phyloP scores from a whole-genome alignment of 129 eudicot genomes.

The Chrysanthemum lavandulifolium region DNA sequence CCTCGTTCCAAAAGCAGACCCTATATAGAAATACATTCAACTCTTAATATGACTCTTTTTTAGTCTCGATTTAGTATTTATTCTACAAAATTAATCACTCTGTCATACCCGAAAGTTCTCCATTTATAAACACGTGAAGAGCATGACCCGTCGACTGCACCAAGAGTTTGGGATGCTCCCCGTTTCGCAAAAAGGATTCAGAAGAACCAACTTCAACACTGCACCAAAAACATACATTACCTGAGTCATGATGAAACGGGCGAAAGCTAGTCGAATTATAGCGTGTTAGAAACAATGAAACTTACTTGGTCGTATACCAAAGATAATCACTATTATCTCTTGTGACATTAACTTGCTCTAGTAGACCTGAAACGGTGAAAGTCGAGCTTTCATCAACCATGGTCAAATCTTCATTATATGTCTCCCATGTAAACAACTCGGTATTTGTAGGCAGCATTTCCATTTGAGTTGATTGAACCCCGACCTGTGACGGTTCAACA shows the following conservation, averaged over 20 bases:
- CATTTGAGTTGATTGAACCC: constrained; percentile 54
- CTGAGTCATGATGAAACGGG: neutral
- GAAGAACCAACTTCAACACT: constrained; percentile 77
- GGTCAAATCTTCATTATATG: constrained; percentile 46
- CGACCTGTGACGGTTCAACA: constrained; percentile 34
- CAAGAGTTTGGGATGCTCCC: constrained; percentile 65
- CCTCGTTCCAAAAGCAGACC: constrained; percentile 81
- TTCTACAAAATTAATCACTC: neutral
- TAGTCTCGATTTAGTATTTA: neutral
- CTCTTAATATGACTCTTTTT: neutral
- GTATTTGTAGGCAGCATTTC: constrained; percentile 47
- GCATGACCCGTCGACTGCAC: constrained; percentile 84
- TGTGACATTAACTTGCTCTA: constrained; percentile 60
- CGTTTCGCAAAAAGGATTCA: constrained; percentile 69
- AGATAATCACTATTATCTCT: constrained; percentile 57
- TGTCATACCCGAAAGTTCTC: constrained; percentile 68
- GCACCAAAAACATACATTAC: constrained; percentile 15
- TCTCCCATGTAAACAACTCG: constrained; percentile 53
- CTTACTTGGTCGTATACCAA: constrained; percentile 58
- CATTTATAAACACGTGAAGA: constrained; percentile 80
- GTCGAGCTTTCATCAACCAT: constrained; percentile 48
- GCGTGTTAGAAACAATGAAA: constrained; percentile 4
- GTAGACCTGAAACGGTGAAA: constrained; percentile 43
- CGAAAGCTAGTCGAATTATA: neutral
- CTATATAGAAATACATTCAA: constrained; percentile 31